Base-by-base conservation (phyloP, 768 basidiomycete species). In the Lactarius indigo region DNA sequence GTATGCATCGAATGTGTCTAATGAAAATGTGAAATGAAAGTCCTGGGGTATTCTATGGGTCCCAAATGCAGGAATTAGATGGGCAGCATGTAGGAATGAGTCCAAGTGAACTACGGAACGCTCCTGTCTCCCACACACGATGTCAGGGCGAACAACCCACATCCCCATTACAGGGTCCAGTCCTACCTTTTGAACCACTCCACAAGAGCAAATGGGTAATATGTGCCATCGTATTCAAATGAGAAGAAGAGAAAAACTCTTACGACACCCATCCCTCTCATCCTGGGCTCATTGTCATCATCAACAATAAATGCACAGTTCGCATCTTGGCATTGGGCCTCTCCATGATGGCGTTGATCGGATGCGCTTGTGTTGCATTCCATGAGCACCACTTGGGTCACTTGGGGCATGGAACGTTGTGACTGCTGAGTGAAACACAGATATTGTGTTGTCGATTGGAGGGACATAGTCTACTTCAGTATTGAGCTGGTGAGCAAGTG, bases 1-100 rank as follows among this genome's bases (percentile, higher is more conserved):
- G 62, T 63, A 76, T 4, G 59, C 37, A 15, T 59, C 2, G 50
- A 77, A 76, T 6, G 62, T 37, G 57, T 72, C 68, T 4, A 76
- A 64, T n/a, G 69, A 66, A 52, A 71, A 23, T 12, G 66, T 26
- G 39, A 62, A 64, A 13, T 42, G 41, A 30, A 73, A 47, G 3
- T 54, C 33, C 1, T 2, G 8, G 74, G 20, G 42, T 8, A 42
- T 1, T 6, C 5, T 6, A 6, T 8, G 0, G 33, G 5, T 18
- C 2, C 60, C 47, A 26, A 15, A 61, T 2, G 52, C 60, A 1
- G 33, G 60, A 5, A 61, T 52, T 3, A 61, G 23, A 17, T 61
- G 60, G 0, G 47, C 60, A 8, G 31, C 13, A 0, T 8, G 31
- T 12, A 52, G 4, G 2, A 61, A 35, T 17, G 47, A 6, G 10